Evolutionary conservation across 495 filamentous ascomycete genomes (phyloP).

Genomic region (Podospora pseudopauciseta): DNA sequence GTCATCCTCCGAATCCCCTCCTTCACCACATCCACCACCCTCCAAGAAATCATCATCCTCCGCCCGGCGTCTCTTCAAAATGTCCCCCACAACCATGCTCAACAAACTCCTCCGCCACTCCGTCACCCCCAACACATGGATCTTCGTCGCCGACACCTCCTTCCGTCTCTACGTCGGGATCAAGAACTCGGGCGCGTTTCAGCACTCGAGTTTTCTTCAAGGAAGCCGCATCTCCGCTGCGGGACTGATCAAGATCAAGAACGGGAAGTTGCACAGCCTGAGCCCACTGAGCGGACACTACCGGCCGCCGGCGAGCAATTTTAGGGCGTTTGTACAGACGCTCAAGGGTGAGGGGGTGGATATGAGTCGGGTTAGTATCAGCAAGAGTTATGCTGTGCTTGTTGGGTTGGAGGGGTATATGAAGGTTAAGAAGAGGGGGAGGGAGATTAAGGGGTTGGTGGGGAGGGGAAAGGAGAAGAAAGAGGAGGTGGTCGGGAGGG

Average conservation of each 20-base stretch:
- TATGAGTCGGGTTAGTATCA: constrained; percentile 71
- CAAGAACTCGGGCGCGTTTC: constrained; percentile 83
- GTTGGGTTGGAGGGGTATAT: constrained; percentile 79
- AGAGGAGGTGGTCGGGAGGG: constrained; percentile 13
- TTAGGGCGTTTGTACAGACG: constrained; percentile 70
- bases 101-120: constrained; percentile 68
- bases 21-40: constrained; percentile 24
- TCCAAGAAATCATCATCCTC: constrained; percentile 39
- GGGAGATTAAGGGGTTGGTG: constrained; percentile 40
- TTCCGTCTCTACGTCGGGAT: constrained; percentile 88
- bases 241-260: constrained; percentile 77
- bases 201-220: constrained; percentile 78
- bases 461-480: constrained; percentile 32
- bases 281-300: constrained; percentile 76
- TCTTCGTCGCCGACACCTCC: constrained; percentile 83
- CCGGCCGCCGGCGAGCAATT: constrained; percentile 73
- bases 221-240: constrained; percentile 78
- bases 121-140: constrained; percentile 79
- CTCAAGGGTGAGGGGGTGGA: constrained; percentile 73
- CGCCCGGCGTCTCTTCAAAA: constrained; percentile 53
- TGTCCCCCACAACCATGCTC: constrained; percentile 65
- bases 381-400: constrained; percentile 75
- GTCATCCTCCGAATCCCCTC: constrained; percentile 5
- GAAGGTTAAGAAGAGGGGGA: constrained; percentile 57
- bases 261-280: constrained; percentile 62